Percentiles rank a stretch among this genome's conserved stretches.
These are phyloP conservation scores for Alternaria tenuissima DNA, from an alignment of 2,329 filamentous ascomycete genomes.

Conservation along the genomic window DNA sequence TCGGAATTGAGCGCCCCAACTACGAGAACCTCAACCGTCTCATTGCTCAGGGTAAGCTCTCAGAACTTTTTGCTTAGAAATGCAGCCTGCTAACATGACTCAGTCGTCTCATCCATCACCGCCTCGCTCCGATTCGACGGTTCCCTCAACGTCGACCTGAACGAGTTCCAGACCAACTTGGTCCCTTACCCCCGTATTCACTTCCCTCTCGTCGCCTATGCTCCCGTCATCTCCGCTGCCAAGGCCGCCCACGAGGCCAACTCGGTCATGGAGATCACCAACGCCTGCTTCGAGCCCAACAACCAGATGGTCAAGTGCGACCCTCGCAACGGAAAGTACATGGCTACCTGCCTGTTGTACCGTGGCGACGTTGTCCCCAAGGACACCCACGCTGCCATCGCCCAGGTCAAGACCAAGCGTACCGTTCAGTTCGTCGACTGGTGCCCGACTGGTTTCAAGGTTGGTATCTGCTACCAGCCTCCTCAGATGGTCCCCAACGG, in stretches of 20 bases:
- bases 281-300: slow-evolving; percentile 99
- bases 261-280: slow-evolving; percentile 97
- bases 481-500: slow-evolving; percentile 96
- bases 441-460: slow-evolving; percentile 99
- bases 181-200: slow-evolving; percentile 99
- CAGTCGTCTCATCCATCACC: slow-evolving; percentile 97
- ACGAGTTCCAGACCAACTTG: slow-evolving; percentile 99
- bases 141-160: slow-evolving; percentile 98
- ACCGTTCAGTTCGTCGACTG: slow-evolving; percentile 99
- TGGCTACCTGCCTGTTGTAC: slow-evolving; percentile 98
- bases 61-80: background rate
- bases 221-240: slow-evolving; percentile 90
- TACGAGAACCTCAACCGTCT: slow-evolving; percentile 99
- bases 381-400: slow-evolving; percentile 90
- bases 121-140: slow-evolving; percentile 98
- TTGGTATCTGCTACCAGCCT: slow-evolving; percentile 99
- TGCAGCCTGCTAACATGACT: slow-evolving; percentile 9
- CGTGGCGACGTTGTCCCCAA: slow-evolving; percentile 98
- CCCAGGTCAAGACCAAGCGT: slow-evolving; percentile 98
- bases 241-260: slow-evolving; percentile 98
- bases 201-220: slow-evolving; percentile 97
- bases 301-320: slow-evolving; percentile 99
- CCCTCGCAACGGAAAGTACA: slow-evolving; percentile 98
- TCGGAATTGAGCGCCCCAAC: slow-evolving; percentile 96
- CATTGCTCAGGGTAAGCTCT: slow-evolving; percentile 83